Evolutionary conservation across 352 stramenopile species (phyloP).

Genomic region (Phytopythium oedochilum): DNA sequence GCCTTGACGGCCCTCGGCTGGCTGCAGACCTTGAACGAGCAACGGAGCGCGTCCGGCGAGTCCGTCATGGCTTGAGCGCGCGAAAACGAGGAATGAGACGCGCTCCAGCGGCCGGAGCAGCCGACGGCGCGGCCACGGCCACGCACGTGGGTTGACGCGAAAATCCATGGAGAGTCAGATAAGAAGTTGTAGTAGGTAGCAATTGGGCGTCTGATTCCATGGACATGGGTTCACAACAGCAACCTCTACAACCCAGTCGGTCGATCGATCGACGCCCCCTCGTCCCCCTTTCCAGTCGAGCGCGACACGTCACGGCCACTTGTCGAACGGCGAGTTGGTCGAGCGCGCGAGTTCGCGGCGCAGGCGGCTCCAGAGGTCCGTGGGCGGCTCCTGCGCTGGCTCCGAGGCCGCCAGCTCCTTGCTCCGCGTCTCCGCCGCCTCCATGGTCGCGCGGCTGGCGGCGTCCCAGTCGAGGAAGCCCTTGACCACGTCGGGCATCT

Average conservation of each 20-base stretch:
- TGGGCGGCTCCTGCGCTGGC: slow-evolving; percentile 3
- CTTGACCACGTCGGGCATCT: slow-evolving; percentile 27
- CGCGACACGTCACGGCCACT: neutral
- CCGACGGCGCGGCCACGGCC: no score
- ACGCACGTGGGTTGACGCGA: no score
- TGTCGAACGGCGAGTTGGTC: slow-evolving; percentile 14
- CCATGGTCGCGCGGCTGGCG: slow-evolving; percentile 24
- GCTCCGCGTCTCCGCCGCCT: slow-evolving; percentile 9
- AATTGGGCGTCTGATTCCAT: no score
- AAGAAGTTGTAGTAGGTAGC: no score
- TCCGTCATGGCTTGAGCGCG: neutral
- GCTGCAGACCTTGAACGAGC: slow-evolving; percentile 30
- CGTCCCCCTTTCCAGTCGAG: neutral
- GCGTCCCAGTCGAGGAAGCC: slow-evolving; percentile 31
- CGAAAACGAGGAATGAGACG: neutral
- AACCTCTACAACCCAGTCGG: no score
- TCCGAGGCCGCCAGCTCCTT: slow-evolving; percentile 8
- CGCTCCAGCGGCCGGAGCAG: no score
- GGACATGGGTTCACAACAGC: no score
- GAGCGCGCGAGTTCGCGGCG: slow-evolving; percentile 22
- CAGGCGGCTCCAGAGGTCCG: slow-evolving; percentile 13
- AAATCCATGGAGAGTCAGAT: neutral
- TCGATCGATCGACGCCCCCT: neutral
- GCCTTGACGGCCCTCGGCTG: slow-evolving; percentile 22
- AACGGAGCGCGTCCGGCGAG: slow-evolving; percentile 13